Evolutionary conservation across 768 basidiomycete genomes (phyloP).

Genomic region (Trametes cubensis): DNA sequence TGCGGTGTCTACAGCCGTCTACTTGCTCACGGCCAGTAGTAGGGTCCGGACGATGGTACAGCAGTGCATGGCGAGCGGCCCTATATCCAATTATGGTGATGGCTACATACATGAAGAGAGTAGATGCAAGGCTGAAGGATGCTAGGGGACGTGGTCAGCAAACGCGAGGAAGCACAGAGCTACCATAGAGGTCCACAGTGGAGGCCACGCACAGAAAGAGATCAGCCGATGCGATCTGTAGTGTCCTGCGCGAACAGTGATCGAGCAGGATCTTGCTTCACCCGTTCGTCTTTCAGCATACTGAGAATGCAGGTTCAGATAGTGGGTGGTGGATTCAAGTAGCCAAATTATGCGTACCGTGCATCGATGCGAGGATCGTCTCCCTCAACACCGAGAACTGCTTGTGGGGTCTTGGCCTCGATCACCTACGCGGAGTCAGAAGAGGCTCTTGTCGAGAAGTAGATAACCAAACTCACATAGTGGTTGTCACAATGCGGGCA

Average conservation of each 20-base stretch:
- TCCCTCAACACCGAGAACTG: slow-evolving; percentile 84
- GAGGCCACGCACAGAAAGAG: not conserved
- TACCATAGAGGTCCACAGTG: no score
- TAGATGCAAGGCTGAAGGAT: no score
- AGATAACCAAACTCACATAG: slow-evolving; percentile 62
- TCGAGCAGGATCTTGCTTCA: slow-evolving; percentile 52
- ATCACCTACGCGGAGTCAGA: slow-evolving; percentile 61
- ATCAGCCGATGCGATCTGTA: slow-evolving; percentile 46
- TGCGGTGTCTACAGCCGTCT: no score
- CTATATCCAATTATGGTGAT: no score
- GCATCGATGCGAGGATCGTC: slow-evolving; percentile 89
- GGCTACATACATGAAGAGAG: no score
- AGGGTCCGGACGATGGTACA: no score
- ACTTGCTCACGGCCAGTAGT: no score
- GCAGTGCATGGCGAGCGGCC: no score
- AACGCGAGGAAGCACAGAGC: no score
- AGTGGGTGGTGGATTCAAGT: slow-evolving; percentile 4
- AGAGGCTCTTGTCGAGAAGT: not conserved
- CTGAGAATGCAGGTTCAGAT: slow-evolving; percentile 41
- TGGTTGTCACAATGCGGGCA: slow-evolving; percentile 99
- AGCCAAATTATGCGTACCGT: slow-evolving; percentile 53
- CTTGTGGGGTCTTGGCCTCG: slow-evolving; percentile 89
- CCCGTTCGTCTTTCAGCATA: slow-evolving; percentile 88
- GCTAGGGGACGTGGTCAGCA: no score
- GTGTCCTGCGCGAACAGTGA: slow-evolving; percentile 54